These are phyloP conservation scores for Metahyphopichia silvanorum DNA, from an alignment of 805 yeast genomes.

Conservation along the genomic window DNA sequence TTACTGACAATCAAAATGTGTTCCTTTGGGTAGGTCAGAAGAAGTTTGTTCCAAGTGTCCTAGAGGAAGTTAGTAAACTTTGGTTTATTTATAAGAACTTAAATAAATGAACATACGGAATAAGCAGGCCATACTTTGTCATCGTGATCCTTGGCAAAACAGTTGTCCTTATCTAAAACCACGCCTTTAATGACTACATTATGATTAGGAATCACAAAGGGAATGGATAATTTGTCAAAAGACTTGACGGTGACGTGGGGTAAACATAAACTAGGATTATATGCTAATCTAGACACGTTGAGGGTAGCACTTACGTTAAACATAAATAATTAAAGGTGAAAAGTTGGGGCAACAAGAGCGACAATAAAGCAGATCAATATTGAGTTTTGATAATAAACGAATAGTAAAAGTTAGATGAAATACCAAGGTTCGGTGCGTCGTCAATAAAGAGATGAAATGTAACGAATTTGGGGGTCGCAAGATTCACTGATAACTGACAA, in stretches of 20 bases:
- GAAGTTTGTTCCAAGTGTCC: conserved; percentile 52
- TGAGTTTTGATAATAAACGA: neutral
- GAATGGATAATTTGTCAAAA: conserved; percentile 59
- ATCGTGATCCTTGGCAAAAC: conserved; percentile 83
- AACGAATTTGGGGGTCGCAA: too few relatives aligned
- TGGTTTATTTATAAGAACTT: neutral
- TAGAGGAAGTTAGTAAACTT: conserved; percentile 11
- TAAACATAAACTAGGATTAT: conserved; percentile 63
- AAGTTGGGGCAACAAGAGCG: too few relatives aligned
- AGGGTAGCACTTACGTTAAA: conserved; percentile 77
- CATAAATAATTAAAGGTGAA: too few relatives aligned
- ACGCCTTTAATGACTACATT: conserved; percentile 58
- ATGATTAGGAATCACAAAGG: conserved; percentile 37
- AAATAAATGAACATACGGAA: conserved; percentile 19
- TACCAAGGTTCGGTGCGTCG: too few relatives aligned
- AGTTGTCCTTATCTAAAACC: conserved; percentile 92
- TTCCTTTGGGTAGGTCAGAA: conserved; percentile 57
- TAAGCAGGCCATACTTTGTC: conserved; percentile 80
- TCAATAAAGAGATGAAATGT: too few relatives aligned
- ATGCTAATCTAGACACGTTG: conserved; percentile 56
- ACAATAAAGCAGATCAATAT: too few relatives aligned
- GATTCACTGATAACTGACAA: too few relatives aligned
- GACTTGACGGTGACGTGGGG: conserved; percentile 60
- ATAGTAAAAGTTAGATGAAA: neutral
- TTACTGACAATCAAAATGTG: conserved; percentile 78